These are phyloP conservation scores for Salicornia ramosissima DNA, from an alignment of 148 eudicot species.

Conservation along the genomic window DNA sequence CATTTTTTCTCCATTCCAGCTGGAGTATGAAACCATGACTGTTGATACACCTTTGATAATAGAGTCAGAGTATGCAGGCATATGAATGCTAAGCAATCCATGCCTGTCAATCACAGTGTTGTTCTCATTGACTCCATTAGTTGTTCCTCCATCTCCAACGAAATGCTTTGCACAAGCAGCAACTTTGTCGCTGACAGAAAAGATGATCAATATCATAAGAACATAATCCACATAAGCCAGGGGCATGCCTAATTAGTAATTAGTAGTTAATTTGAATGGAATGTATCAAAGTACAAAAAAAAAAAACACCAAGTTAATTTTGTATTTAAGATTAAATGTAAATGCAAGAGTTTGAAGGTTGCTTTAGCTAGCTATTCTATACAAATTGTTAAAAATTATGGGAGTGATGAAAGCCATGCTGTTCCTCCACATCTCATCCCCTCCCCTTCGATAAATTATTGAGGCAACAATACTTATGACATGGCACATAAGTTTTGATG, in stretches of 20 bases:
- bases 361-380: not conserved
- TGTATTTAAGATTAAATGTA: too few relatives aligned
- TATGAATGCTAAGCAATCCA: constrained; percentile 65
- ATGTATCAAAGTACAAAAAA: too few relatives aligned
- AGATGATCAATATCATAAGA: not conserved
- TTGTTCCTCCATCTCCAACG: constrained; percentile 94
- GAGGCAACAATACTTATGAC: too few relatives aligned
- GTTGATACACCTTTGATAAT: constrained; percentile 76
- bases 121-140: constrained; percentile 59
- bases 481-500: too few relatives aligned
- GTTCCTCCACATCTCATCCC: too few relatives aligned
- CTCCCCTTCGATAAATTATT: too few relatives aligned
- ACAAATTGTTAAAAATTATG: too few relatives aligned
- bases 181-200: constrained; percentile 57
- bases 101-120: constrained; percentile 56
- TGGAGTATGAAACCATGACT: constrained; percentile 85
- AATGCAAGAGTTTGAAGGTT: not conserved
- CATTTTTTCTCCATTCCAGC: constrained; percentile 88
- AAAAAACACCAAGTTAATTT: too few relatives aligned
- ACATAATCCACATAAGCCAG: not conserved
- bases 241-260: not conserved
- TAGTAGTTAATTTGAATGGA: not conserved
- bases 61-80: constrained; percentile 74
- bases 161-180: constrained; percentile 88
- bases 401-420: too few relatives aligned